These are phyloP conservation scores for Microcos paniculata DNA, from an alignment of 345 rosid genomes.

Conservation along the genomic window DNA sequence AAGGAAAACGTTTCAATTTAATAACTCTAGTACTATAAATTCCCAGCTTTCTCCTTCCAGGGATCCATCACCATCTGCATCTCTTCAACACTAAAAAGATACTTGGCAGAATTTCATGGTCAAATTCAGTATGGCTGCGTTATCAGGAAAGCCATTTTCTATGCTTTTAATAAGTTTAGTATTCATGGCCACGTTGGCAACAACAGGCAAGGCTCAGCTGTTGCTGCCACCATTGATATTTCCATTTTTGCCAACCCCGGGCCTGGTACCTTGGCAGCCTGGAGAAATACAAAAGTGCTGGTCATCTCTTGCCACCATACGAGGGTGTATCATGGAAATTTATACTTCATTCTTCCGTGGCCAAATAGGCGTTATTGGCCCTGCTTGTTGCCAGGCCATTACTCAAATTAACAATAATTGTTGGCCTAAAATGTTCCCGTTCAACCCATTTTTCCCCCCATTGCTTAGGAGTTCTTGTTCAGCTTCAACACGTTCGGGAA, in stretches of 20 bases:
- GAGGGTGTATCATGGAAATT: neutral
- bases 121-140: neutral
- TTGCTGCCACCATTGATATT: neutral
- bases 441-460: neutral
- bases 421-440: conserved; percentile 13
- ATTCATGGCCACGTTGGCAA: neutral
- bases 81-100: neutral
- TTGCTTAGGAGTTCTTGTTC: neutral
- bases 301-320: neutral
- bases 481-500: neutral
- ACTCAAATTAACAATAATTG: neutral
- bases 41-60: neutral
- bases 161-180: neutral
- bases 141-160: neutral
- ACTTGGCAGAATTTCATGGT: neutral
- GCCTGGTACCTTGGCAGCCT: neutral
- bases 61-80: neutral
- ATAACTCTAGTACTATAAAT: neutral
- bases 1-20: neutral
- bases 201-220: neutral
- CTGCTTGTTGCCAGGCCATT: conserved; percentile 9
- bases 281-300: neutral
- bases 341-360: neutral
- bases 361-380: conserved; percentile 7
- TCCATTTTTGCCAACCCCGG: neutral